Conservation (phyloP, 2,329 filamentous ascomycete genomes). For the Bertia moriformis region DNA sequence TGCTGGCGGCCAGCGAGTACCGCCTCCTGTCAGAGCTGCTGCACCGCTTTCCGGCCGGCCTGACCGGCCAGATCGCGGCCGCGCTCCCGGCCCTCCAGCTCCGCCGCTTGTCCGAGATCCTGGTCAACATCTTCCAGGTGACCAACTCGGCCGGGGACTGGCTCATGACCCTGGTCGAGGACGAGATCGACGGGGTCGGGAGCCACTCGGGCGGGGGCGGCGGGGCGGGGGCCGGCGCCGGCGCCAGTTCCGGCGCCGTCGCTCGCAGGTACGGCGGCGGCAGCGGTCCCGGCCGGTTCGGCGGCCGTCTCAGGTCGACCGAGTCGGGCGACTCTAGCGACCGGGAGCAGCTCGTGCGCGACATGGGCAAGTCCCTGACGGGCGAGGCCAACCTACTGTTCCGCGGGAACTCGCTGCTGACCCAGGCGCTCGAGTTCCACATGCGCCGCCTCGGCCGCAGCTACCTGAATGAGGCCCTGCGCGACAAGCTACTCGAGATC, state of each 20-base stretch:
- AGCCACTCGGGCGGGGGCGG: constrained; percentile 68
- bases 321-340: constrained; percentile 38
- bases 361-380: constrained; percentile 65
- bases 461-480: constrained; percentile 75
- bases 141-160: constrained; percentile 73
- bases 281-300: constrained; percentile 60
- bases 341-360: constrained; percentile 57
- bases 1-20: constrained; percentile 77
- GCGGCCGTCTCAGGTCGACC: constrained; percentile 49
- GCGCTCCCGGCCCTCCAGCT: constrained; percentile 66
- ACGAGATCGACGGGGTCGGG: constrained; percentile 87
- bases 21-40: constrained; percentile 67
- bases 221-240: too few species aligned
- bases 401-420: constrained; percentile 83
- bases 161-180: constrained; percentile 85
- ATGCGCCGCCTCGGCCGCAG: constrained; percentile 91
- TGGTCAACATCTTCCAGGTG: constrained; percentile 91
- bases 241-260: too few species aligned
- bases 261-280: too few species aligned
- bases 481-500: constrained; percentile 76
- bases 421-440: constrained; percentile 83
- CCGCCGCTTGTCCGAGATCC: constrained; percentile 66
- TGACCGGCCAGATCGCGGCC: constrained; percentile 74
- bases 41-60: constrained; percentile 67
- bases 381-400: constrained; percentile 90